A percentile compares a stretch with the other conserved stretches of the same genome.
Conservation (phyloP, 495 filamentous ascomycete species). For the Hypomontagnella submonticulosa region DNA sequence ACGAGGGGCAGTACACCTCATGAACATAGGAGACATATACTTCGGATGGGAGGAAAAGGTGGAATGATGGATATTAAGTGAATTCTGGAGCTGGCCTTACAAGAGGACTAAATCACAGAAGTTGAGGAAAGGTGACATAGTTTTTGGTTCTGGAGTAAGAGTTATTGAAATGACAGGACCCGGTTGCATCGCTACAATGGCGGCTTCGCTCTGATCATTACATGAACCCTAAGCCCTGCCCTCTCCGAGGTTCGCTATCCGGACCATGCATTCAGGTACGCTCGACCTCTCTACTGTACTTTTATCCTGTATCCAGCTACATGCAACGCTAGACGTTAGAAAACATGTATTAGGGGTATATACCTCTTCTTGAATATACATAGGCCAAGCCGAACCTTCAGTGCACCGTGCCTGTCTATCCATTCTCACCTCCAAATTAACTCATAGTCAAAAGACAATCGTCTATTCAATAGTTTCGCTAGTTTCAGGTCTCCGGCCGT, state of each 20-base stretch:
- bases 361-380: slow-evolving; percentile 8
- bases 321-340: slow-evolving; percentile 16
- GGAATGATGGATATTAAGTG: slow-evolving; percentile 34
- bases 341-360: slow-evolving; percentile 5
- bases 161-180: slow-evolving; percentile 26
- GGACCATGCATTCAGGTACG: background rate
- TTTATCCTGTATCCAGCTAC: background rate
- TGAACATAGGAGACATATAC: slow-evolving; percentile 18
- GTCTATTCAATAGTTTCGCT: background rate
- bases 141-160: slow-evolving; percentile 27
- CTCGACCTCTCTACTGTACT: background rate
- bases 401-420: background rate
- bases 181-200: background rate
- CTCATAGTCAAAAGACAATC: background rate
- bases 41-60: slow-evolving; percentile 3
- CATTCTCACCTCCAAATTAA: background rate
- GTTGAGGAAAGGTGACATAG: slow-evolving; percentile 11
- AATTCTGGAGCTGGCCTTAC: slow-evolving; percentile 32
- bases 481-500: slow-evolving; percentile 36
- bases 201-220: background rate
- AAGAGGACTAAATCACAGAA: slow-evolving; percentile 29
- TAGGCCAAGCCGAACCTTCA: background rate
- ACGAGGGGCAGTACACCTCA: background rate
- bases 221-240: too few relatives aligned
- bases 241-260: background rate